Evolutionary conservation across 805 yeast genomes (phyloP), one percentile per base, ranked within the genome.

Genomic region (Kodamaea laetipori): DNA sequence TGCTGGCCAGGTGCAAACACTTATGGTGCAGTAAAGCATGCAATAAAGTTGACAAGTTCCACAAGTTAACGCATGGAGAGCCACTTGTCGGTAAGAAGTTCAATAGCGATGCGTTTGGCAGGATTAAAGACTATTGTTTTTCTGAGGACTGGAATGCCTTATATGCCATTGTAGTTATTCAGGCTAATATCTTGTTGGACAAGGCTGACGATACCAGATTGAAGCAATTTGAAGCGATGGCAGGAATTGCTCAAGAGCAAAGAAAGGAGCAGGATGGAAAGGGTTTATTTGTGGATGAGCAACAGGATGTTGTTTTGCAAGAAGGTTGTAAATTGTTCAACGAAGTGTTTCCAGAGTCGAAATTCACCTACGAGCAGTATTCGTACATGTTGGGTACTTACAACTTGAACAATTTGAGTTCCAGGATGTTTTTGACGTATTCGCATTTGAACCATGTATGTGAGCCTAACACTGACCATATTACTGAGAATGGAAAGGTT

Each of bases 371-470:
- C 50, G 78, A 80, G 25, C 81, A 77, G 46, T 88, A 72, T 55
- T 60, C 85, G 59, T 65, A 61, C 44, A 78, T 79, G 63, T 62
- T 87, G 53, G 95, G 95, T 1, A 77, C 82, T 46, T 84, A 81
- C 57, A 84, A 86, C 61, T 77, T 87, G 53, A 87, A 87, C 63
- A 84, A 86, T 54, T 67, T 83, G 40, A 82, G 81, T 42, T 81
- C 84, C 2, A 77, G 80, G 38, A 55, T 86, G 12, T 87, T 71
- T 58, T 69, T 80, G 47, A 57, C 73, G 6, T 85, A 84, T 48
- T 80, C 94, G 0, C 86, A 85, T 56, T 65, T 87, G 54, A 87
- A 87, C 56, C 96, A 88, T 58, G 73, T 71, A 53, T 88, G 96
- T 66, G 80, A 74, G 31, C 90, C 94, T 2, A 86, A 82, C 54